Evolutionary conservation across 352 stramenopile genomes (phyloP).

Genomic region (Phytopythium mirpurense): DNA sequence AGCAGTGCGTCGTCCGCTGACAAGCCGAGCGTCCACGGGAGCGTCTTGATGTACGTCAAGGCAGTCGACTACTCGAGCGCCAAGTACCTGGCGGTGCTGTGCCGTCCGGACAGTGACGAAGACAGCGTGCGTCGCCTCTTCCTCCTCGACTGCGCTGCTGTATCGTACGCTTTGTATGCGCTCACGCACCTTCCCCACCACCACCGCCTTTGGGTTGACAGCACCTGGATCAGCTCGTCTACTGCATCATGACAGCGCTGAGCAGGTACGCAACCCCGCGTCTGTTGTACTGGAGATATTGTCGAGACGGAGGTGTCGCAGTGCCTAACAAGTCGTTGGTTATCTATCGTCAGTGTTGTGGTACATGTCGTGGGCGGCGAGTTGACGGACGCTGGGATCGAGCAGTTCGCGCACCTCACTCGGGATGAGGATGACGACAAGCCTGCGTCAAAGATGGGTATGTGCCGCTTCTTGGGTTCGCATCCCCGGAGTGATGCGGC

Average conservation of each 20-base stretch:
- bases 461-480: background rate
- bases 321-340: too few species aligned
- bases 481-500: too few species aligned
- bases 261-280: too few species aligned
- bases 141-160: background rate
- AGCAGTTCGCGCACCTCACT: constrained; percentile 55
- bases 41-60: constrained; percentile 76
- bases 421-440: constrained; percentile 18
- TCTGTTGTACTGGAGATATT: too few species aligned
- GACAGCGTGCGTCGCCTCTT: constrained; percentile 12
- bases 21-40: background rate
- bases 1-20: background rate
- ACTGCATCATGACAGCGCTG: constrained; percentile 55
- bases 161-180: background rate
- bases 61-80: constrained; percentile 49
- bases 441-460: constrained; percentile 21
- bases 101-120: constrained; percentile 42
- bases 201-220: constrained; percentile 12
- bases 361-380: constrained; percentile 59
- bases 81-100: constrained; percentile 70
- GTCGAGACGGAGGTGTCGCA: background rate
- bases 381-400: constrained; percentile 43
- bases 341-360: constrained; percentile 36
- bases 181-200: background rate
- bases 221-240: constrained; percentile 52